Base-by-base conservation (phyloP, 148 eudicot species). In the Rhododendron griersonianum region DNA sequence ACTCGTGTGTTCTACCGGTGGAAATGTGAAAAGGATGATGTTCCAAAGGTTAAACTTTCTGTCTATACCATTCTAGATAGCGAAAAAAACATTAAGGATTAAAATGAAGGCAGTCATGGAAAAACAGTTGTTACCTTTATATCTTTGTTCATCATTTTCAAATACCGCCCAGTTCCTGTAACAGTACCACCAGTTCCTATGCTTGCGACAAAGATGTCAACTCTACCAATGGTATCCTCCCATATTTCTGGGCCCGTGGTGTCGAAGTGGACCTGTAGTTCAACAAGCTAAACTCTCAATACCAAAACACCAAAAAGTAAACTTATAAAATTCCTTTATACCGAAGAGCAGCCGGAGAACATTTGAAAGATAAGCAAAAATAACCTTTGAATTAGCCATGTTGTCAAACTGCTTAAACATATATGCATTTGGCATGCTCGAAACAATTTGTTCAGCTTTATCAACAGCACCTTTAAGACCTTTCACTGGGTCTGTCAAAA, bases 161-260 rank as follows among this genome's bases (percentile, higher is more conserved):
- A 86, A 86, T 90, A 95, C 28, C 89, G 90, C 50, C 94, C 98
- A 81, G 88, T 85, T 48, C 98, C 98, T 16, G 96, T 92, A 85
- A 95, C 81, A 37, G 98, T 94, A 78, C 96, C 96, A 59, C 96
- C 96, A 65, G 98, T 95, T 74, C 98, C 98, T 84, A 93, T 93
- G 83, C 92, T 93, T 0, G 96, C 94, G 81, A 95, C 93, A 85
- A 93, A 78, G 59, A 91, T 86, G 84, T 92, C 95, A 77, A 93
- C 92, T 85, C 86, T 90, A 48, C 98, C 96, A 84, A 86, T 78
- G 41, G 98, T 92, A 87, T 93, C 94, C 83, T 93, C 94, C 98
- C 96, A 95, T 86, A 93, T 95, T 87, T 95, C 96, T 28, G 98
- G 98, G 82, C 98, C 98, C 15, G 98, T 95, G 73, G 93, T 93